These are phyloP conservation scores for Falciphora oryzae DNA, from an alignment of 2,329 filamentous ascomycete genomes.

Conservation along the genomic window DNA sequence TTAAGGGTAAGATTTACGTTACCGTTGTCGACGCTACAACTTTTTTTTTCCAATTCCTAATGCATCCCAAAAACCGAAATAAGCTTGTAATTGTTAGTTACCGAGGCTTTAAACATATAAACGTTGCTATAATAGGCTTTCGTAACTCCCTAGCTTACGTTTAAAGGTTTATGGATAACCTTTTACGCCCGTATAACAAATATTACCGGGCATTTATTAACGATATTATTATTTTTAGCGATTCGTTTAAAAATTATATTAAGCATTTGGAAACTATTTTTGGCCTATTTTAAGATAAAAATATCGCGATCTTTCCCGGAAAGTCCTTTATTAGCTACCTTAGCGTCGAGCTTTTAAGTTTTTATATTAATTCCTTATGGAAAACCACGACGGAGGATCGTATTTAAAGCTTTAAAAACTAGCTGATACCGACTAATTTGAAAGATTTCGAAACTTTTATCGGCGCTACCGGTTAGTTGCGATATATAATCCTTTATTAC, in stretches of 20 bases:
- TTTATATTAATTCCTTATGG: too few species aligned
- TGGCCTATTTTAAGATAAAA: neutral
- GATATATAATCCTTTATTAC: neutral
- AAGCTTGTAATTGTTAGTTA: too few species aligned
- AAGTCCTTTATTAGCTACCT: too few species aligned
- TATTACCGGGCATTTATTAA: neutral
- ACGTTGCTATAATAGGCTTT: neutral
- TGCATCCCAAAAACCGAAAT: too few species aligned
- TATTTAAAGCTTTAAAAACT: too few species aligned
- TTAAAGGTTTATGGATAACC: neutral
- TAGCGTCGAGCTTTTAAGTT: too few species aligned
- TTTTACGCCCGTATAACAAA: neutral
- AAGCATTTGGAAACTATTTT: neutral
- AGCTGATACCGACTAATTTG: too few species aligned
- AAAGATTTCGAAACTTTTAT: neutral
- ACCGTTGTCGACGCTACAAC: too few species aligned
- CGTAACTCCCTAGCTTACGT: neutral
- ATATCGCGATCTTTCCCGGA: too few species aligned
- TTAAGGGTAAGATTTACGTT: too few species aligned
- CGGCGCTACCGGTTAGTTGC: neutral
- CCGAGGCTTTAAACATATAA: neutral
- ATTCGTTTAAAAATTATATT: neutral
- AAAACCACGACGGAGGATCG: too few species aligned
- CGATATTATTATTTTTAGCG: neutral
- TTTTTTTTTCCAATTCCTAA: too few species aligned